Evolutionary conservation across 352 stramenopile genomes (phyloP).

Genomic region (Detonula confervacea): DNA sequence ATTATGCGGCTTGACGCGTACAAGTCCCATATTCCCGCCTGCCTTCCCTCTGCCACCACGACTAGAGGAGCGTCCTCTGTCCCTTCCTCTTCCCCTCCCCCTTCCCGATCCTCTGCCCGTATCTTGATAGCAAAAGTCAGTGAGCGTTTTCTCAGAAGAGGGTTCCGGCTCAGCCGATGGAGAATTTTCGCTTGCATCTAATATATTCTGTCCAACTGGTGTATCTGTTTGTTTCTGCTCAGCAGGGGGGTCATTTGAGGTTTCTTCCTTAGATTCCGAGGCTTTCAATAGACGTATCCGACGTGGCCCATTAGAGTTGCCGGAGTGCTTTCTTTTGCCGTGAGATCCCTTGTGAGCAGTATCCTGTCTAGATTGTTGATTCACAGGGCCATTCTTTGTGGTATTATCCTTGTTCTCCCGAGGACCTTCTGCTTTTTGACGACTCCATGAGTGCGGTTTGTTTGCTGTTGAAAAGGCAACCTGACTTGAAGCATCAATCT

Average conservation of each 20-base stretch:
- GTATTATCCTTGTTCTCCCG: neutral
- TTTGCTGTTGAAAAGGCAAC: neutral
- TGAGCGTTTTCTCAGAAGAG: conserved; percentile 36
- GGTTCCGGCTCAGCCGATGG: neutral
- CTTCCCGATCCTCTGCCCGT: too few relatives aligned
- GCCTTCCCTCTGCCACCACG: neutral
- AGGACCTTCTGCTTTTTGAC: neutral
- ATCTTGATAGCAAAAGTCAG: conserved; percentile 52
- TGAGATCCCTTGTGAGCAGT: too few relatives aligned
- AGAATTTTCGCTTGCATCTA: neutral
- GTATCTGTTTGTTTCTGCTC: neutral
- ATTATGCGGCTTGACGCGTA: conserved; percentile 62
- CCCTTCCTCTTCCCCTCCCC: too few relatives aligned
- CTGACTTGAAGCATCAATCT: neutral
- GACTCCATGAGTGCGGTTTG: neutral
- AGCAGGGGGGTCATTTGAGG: neutral
- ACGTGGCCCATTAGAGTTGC: neutral
- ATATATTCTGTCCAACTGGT: neutral
- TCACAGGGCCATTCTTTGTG: too few relatives aligned
- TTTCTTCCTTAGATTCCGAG: neutral
- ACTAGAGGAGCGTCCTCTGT: neutral
- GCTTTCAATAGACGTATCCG: conserved; percentile 14
- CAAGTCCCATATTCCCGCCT: conserved; percentile 50
- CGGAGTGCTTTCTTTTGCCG: conserved; percentile 8
- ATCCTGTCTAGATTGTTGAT: too few relatives aligned